A percentile compares a stretch with the other conserved stretches of the same genome.
phyloP scores from a whole-genome alignment of 1,284 basidiomycete genomes.

The Schizophyllum amplum region DNA sequence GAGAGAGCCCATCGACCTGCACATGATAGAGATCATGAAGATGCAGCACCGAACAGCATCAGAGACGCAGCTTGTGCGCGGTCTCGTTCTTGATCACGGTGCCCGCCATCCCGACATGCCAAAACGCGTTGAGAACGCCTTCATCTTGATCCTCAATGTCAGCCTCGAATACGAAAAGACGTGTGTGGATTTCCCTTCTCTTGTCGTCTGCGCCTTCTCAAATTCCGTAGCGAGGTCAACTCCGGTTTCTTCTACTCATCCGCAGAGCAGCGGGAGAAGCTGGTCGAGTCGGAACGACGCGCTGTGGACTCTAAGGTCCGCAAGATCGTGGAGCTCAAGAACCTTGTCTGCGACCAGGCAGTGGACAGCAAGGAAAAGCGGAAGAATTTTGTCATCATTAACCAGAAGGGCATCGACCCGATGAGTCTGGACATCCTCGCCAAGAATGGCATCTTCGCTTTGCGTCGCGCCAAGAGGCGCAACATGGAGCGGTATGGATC shows the following conservation, averaged over 20 bases:
- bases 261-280: constrained; percentile 96
- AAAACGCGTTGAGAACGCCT: constrained; percentile 96
- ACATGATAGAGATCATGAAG: constrained; percentile 99
- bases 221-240: constrained; percentile 82
- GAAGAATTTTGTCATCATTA: constrained; percentile 94
- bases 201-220: constrained; percentile 12
- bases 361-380: constrained; percentile 72
- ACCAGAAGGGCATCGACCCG: constrained; percentile 99
- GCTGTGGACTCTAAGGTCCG: constrained; percentile 93
- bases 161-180: constrained; percentile 99
- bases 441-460: constrained; percentile 94
- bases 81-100: constrained; percentile 93
- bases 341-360: constrained; percentile 89
- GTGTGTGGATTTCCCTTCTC: constrained; percentile 42
- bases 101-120: constrained; percentile 99
- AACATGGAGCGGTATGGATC: constrained; percentile 87
- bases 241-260: constrained; percentile 99
- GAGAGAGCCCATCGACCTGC: constrained; percentile 90
- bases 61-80: constrained; percentile 95
- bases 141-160: constrained; percentile 93
- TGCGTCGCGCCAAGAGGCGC: constrained; percentile 92
- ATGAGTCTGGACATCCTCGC: constrained; percentile 94
- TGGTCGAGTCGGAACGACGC: constrained; percentile 93
- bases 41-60: constrained; percentile 99
- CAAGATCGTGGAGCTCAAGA: constrained; percentile 98